Conservation (phyloP, 2,329 filamentous ascomycete genomes). For the Pseudocercospora pini-densiflorae region DNA sequence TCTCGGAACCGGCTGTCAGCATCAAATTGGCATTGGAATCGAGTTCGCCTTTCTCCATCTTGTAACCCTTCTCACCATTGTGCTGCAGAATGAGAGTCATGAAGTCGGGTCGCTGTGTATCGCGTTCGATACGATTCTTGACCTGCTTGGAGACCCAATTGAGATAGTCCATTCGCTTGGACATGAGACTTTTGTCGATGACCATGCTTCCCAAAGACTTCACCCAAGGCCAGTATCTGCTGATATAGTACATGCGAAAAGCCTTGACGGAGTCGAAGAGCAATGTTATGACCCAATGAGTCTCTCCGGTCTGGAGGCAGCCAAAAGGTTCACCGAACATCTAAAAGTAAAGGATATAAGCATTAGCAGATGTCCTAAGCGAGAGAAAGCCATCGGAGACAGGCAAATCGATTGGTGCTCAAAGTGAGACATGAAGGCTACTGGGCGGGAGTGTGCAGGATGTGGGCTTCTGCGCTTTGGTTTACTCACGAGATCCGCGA, state of each 20-base stretch:
- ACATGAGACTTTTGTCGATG: conserved; percentile 26
- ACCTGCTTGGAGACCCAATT: conserved; percentile 33
- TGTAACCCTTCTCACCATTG: conserved; percentile 40
- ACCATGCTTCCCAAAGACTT: conserved; percentile 29
- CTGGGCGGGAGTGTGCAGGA: too few species aligned
- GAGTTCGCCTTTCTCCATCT: conserved; percentile 38
- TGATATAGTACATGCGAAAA: conserved; percentile 34
- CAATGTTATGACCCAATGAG: conserved; percentile 36
- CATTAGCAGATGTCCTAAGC: conserved; percentile 35
- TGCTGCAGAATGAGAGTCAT: conserved; percentile 54
- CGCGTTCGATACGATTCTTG: conserved; percentile 34
- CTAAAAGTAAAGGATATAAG: conserved; percentile 26
- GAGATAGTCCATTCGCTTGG: conserved; percentile 31
- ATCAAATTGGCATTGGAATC: conserved; percentile 52
- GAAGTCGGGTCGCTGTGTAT: conserved; percentile 47
- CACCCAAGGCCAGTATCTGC: conserved; percentile 34
- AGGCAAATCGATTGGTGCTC: too few species aligned
- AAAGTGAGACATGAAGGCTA: too few species aligned
- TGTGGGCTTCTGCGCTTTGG: too few species aligned
- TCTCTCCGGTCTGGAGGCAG: conserved; percentile 32
- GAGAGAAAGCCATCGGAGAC: conserved; percentile 27
- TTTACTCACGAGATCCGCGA: conserved; percentile 26
- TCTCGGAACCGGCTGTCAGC: conserved; percentile 57
- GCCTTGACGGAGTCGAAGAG: conserved; percentile 33
- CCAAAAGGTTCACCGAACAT: conserved; percentile 37